A percentile compares a stretch with the other conserved stretches of the same genome.
These are phyloP conservation scores for Cutaneotrichosporon sp. DNA, from an alignment of 1,284 basidiomycete species.

Conservation along the genomic window DNA sequence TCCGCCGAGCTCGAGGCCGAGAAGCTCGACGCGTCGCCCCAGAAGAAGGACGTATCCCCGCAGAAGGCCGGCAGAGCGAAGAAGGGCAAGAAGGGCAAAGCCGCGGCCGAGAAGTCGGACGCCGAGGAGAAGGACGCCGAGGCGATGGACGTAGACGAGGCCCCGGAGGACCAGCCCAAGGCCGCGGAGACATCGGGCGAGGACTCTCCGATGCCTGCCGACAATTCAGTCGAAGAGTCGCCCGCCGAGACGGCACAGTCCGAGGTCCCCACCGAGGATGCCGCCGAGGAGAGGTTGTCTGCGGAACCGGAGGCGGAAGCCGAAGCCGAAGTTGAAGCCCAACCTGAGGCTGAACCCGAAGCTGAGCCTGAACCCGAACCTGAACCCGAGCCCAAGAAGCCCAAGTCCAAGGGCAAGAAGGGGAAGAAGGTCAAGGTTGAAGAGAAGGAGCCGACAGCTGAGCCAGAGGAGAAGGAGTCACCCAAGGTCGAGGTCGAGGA, in stretches of 20 bases:
- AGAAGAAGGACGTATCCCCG: constrained; percentile 16
- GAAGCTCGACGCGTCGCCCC: constrained; percentile 4
- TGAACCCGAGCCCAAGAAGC: not conserved
- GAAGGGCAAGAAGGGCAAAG: constrained; percentile 11
- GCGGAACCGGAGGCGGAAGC: not conserved
- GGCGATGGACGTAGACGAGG: constrained; percentile 9
- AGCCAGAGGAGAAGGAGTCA: not conserved
- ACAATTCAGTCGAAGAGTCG: constrained; percentile 11
- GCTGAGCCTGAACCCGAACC: not conserved
- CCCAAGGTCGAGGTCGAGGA: not conserved
- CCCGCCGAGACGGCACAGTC: constrained; percentile 1
- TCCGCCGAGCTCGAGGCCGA: constrained; percentile 7
- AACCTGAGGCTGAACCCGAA: not conserved
- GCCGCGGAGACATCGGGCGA: not conserved
- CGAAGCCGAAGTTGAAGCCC: not conserved
- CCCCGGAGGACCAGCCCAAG: not conserved
- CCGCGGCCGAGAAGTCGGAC: constrained; percentile 11
- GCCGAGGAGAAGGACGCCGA: constrained; percentile 9
- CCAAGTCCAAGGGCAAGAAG: not conserved
- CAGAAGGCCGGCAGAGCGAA: constrained; percentile 15
- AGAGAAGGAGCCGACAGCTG: constrained; percentile 2
- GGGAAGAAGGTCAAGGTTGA: constrained; percentile 3
- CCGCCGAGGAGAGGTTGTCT: not conserved
- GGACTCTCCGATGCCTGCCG: not conserved
- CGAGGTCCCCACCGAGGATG: constrained; percentile 22